phyloP scores from a whole-genome alignment of 2,329 filamentous ascomycete genomes.

The Eurotiales sp. region DNA sequence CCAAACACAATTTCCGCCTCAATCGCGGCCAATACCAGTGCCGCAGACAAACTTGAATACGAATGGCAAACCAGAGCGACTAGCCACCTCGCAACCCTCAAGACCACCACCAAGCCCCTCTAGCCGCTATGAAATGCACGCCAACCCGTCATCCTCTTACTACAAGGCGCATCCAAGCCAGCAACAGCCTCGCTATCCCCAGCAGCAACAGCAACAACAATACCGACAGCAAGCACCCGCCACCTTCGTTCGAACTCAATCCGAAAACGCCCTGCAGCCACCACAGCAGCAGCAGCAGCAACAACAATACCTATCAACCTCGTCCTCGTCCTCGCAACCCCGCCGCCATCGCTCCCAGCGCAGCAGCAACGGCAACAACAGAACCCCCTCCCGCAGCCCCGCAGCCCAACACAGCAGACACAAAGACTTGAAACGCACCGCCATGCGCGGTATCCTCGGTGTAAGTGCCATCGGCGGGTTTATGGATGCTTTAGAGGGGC shows the following conservation, averaged over 20 bases:
- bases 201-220: slow-evolving; percentile 15
- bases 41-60: slow-evolving; percentile 9
- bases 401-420: slow-evolving; percentile 18
- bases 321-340: slow-evolving; percentile 6
- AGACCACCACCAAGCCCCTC: slow-evolving; percentile 4
- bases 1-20: not conserved
- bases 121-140: not conserved
- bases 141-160: slow-evolving; percentile 1
- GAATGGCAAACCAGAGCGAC: not conserved
- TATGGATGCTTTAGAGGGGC: slow-evolving; percentile 37
- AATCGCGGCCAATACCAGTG: slow-evolving; percentile 11
- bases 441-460: slow-evolving; percentile 33
- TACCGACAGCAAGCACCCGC: slow-evolving; percentile 14
- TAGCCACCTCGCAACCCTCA: slow-evolving; percentile 10
- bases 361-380: slow-evolving; percentile 18
- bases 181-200: slow-evolving; percentile 15
- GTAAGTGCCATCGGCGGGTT: slow-evolving; percentile 37
- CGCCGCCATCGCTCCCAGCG: slow-evolving; percentile 15
- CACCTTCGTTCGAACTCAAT: slow-evolving; percentile 9
- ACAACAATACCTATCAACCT: not conserved
- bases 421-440: slow-evolving; percentile 29
- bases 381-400: slow-evolving; percentile 14
- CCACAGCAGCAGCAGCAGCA: slow-evolving; percentile 10
- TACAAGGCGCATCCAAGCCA: no score
- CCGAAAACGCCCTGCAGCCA: no score